Evolutionary conservation across 1,284 basidiomycete genomes (phyloP).

Genomic region (Pascua sp.): DNA sequence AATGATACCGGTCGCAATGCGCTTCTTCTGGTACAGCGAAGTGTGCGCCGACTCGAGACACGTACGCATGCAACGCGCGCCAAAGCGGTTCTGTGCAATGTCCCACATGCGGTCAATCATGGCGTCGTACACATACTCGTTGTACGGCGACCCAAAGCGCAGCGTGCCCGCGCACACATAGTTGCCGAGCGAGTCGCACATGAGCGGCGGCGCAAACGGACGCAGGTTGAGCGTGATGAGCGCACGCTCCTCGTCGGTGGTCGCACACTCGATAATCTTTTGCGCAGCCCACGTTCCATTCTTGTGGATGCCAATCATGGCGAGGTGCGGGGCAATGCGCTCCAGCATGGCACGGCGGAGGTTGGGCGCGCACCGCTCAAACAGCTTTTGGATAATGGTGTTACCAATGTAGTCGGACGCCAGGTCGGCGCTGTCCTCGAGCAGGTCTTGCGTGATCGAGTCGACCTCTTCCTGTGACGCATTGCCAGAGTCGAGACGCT

Average conservation of each 20-base stretch:
- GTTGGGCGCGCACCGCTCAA: conserved; percentile 76
- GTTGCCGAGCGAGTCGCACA: conserved; percentile 95
- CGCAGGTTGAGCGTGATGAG: conserved; percentile 81
- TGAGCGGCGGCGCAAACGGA: conserved; percentile 87
- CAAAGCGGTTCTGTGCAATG: conserved; percentile 85
- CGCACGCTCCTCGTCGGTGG: conserved; percentile 78
- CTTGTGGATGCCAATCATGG: conserved; percentile 98
- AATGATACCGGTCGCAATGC: conserved; percentile 89
- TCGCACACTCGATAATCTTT: conserved; percentile 95
- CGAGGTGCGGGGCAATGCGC: conserved; percentile 86
- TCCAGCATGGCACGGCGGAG: conserved; percentile 88
- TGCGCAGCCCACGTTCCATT: conserved; percentile 99
- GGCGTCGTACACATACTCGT: conserved; percentile 95
- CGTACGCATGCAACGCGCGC: conserved; percentile 94
- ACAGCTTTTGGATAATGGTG: conserved; percentile 94
- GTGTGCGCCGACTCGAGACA: conserved; percentile 88
- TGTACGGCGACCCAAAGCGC: conserved; percentile 80
- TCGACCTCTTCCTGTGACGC: conserved; percentile 86
- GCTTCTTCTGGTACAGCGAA: conserved; percentile 82
- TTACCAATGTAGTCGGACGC: conserved; percentile 89
- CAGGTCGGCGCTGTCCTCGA: conserved; percentile 62
- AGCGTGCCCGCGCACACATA: conserved; percentile 87
- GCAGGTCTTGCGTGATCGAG: conserved; percentile 78
- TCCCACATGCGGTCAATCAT: conserved; percentile 99
- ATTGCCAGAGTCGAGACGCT: conserved; percentile 75